These are phyloP conservation scores for Vigna nakashimae DNA, from an alignment of 306 rosid genomes.

Conservation along the genomic window DNA sequence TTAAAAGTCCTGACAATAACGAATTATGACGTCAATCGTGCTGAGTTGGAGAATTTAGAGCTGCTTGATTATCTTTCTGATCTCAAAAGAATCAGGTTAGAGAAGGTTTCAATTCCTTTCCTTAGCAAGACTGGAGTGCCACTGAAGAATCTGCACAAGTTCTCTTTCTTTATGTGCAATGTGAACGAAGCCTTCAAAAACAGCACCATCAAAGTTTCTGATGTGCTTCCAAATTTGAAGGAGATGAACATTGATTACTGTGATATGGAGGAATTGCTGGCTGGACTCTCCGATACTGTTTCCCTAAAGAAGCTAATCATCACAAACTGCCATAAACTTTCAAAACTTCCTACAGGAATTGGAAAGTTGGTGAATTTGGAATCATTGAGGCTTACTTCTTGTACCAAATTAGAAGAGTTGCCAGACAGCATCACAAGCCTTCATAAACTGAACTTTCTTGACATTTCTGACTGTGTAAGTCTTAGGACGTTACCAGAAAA, in stretches of 20 bases:
- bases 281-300: slow-evolving; percentile 43
- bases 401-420: slow-evolving; percentile 51
- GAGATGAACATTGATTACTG: slow-evolving; percentile 72
- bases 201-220: slow-evolving; percentile 41
- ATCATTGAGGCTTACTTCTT: slow-evolving; percentile 60
- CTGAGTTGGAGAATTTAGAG: slow-evolving; percentile 51
- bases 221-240: slow-evolving; percentile 55
- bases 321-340: slow-evolving; percentile 65
- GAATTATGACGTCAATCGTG: slow-evolving; percentile 50
- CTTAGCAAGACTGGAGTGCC: slow-evolving; percentile 32
- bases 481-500: slow-evolving; percentile 56
- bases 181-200: slow-evolving; percentile 52
- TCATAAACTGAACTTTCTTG: slow-evolving; percentile 50
- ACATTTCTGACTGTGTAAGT: slow-evolving; percentile 64
- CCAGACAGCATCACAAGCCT: slow-evolving; percentile 57
- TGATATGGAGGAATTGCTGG: slow-evolving; percentile 58
- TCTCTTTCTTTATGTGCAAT: slow-evolving; percentile 75
- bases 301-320: slow-evolving; percentile 58
- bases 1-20: slow-evolving; percentile 62
- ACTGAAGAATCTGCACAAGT: slow-evolving; percentile 56
- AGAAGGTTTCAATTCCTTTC: slow-evolving; percentile 56
- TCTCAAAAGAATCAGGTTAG: slow-evolving; percentile 62
- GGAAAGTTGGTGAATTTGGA: slow-evolving; percentile 57
- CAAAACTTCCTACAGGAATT: slow-evolving; percentile 56
- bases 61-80: slow-evolving; percentile 40